Conservation (phyloP, 805 yeast species). For the Metschnikowia santaceciliae region DNA sequence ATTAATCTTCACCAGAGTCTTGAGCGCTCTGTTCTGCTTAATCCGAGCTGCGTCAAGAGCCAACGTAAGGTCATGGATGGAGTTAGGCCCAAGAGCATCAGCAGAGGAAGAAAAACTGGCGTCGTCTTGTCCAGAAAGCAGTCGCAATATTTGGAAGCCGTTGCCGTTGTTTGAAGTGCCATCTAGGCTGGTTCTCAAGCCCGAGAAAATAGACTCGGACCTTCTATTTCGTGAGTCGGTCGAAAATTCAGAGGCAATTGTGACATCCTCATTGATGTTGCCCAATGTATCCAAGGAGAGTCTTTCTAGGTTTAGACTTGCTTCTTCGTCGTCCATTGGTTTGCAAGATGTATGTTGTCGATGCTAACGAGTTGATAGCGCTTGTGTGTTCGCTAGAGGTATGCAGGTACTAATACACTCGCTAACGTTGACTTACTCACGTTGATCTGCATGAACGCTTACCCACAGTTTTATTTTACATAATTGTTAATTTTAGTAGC, state of each 20-base stretch:
- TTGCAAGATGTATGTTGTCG: not conserved
- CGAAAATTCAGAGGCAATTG: constrained; percentile 14
- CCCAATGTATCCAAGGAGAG: constrained; percentile 16
- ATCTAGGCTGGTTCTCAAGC: constrained; percentile 15
- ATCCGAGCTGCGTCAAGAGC: constrained; percentile 48
- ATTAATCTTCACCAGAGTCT: constrained; percentile 33
- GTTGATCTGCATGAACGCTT: not conserved
- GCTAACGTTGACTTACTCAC: not conserved
- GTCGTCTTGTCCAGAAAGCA: constrained; percentile 15
- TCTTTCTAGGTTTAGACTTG: constrained; percentile 11
- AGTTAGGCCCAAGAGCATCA: constrained; percentile 66
- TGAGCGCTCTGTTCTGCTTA: constrained; percentile 31
- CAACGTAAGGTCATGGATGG: constrained; percentile 72
- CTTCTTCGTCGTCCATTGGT: constrained; percentile 13
- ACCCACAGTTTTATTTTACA: not conserved
- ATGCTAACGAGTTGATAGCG: not conserved
- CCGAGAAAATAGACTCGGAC: constrained; percentile 16
- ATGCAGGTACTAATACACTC: constrained; percentile 3
- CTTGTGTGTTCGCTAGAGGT: constrained; percentile 4
- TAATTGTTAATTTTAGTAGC: no score
- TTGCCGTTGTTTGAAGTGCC: constrained; percentile 11
- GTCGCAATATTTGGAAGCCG: constrained; percentile 16
- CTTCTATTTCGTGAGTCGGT: constrained; percentile 9
- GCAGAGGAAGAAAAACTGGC: constrained; percentile 23
- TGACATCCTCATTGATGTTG: constrained; percentile 17